Evolutionary conservation across 2,329 filamentous ascomycete genomes (phyloP), one percentile per base, ranked within the genome.

Genomic region (Nemania sp.): DNA sequence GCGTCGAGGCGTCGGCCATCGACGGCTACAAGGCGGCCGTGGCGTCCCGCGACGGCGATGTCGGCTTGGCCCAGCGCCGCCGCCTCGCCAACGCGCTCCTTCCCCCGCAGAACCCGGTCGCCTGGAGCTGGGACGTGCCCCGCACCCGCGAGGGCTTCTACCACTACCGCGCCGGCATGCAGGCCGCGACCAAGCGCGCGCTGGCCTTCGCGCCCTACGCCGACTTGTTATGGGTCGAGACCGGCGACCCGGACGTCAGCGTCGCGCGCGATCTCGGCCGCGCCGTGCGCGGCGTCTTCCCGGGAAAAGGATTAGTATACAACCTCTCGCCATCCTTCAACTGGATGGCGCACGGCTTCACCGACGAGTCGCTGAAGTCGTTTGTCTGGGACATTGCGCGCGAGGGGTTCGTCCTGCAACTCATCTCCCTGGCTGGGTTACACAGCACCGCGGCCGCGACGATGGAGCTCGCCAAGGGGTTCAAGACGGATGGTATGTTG

Each of bases 311-410:
- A 30, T 82, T 99, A 20, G 93, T 97, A 0, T 99, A 99, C 77
- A 99, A 99, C 75, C 82, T 99, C 1, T 92, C 88, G 4, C 94
- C 94, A 1, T 96, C 90, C 7, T 99, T 99, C 81, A 97, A 99
- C 79, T 99, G 94, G 94, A 94, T 95, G 84, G 86, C 86, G 9
- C 92, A 97, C 70, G 94, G 93, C 24, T 99, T 97, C 74, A 87
- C 83, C 3, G 85, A 91, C 60, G 86, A 84, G 57, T 87, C 88
- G 5, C 80, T 99, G 50, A 91, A 89, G 75, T 91, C 84, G 5
- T 99, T 99, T 72, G 89, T 99, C 65, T 97, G 93, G 93, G 93
- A 97, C 71, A 84, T 99, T 61, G 94, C 92, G 7, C 85, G 86
- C 69, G 89, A 97, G 65, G 93, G 93, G 56, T 93, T 86, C 68